Percentiles rank a stretch among this genome's conserved stretches.
These are phyloP conservation scores for Tripidium arundinaceum DNA, from an alignment of 202 grass and related monocot genomes.

Conservation along the genomic window DNA sequence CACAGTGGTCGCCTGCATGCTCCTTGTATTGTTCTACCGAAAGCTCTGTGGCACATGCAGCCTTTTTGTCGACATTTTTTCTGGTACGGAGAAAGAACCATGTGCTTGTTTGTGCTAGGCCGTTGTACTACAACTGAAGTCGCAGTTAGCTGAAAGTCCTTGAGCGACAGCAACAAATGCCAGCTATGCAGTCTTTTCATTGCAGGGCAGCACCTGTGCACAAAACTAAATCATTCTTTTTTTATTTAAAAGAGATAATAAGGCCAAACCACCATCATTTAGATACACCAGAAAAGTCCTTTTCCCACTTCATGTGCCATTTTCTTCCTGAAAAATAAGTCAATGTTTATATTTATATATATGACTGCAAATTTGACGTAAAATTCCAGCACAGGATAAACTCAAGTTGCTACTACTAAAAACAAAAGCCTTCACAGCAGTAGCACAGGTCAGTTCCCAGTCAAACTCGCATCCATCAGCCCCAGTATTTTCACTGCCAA, in stretches of 20 bases:
- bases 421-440: not conserved
- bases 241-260: not conserved
- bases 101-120: constrained; percentile 18
- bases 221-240: not conserved
- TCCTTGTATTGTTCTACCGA: constrained; percentile 34
- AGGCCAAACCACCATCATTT: not conserved
- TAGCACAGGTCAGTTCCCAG: constrained; percentile 3
- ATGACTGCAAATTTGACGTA: not conserved
- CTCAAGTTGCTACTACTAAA: not conserved
- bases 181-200: not conserved
- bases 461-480: constrained; percentile 16
- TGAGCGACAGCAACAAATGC: not conserved
- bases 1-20: constrained; percentile 30
- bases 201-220: not conserved
- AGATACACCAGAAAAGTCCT: not conserved
- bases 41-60: constrained; percentile 45
- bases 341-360: not conserved
- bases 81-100: constrained; percentile 1
- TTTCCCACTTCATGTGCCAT: not conserved
- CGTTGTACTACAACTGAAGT: not conserved
- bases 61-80: constrained; percentile 14
- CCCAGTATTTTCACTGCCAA: not conserved
- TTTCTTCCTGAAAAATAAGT: not conserved
- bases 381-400: not conserved
- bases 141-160: not conserved